Conservation (phyloP, 257 asterid species). For the Fraxinus excelsior region DNA sequence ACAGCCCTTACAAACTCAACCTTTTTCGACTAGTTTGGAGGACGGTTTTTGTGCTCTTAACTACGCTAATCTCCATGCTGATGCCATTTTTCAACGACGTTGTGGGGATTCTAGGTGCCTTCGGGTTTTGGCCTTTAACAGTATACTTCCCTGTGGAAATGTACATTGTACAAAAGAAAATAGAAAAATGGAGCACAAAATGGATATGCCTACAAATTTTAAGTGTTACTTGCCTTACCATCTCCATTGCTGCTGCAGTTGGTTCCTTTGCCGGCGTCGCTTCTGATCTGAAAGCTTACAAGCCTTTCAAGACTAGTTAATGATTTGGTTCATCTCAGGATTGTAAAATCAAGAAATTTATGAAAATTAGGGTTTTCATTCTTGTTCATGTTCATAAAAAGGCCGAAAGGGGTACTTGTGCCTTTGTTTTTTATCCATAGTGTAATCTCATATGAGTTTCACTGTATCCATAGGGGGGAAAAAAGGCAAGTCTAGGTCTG, state of each 20-base stretch:
- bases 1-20: slow-evolving; percentile 6
- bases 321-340: slow-evolving; percentile 9
- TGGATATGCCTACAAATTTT: slow-evolving; percentile 20
- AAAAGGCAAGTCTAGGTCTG: neutral
- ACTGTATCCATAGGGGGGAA: neutral
- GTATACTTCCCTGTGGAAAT: slow-evolving; percentile 14
- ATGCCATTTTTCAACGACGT: slow-evolving; percentile 14
- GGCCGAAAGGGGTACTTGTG: neutral
- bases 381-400: slow-evolving; percentile 11
- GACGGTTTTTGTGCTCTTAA: slow-evolving; percentile 5
- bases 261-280: slow-evolving; percentile 9
- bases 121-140: slow-evolving; percentile 17
- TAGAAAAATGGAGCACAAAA: slow-evolving; percentile 15
- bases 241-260: slow-evolving; percentile 13
- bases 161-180: slow-evolving; percentile 12
- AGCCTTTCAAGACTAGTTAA: slow-evolving; percentile 27
- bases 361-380: neutral
- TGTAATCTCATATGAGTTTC: neutral
- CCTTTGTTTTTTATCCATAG: neutral
- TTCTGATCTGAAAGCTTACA: slow-evolving; percentile 17
- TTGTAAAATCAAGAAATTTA: neutral
- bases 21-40: slow-evolving; percentile 16
- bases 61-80: slow-evolving; percentile 6
- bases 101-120: slow-evolving; percentile 14
- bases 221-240: slow-evolving; percentile 9